Evolutionary conservation across 2,329 filamentous ascomycete species (phyloP).

Genomic region (Fusarium clavum): DNA sequence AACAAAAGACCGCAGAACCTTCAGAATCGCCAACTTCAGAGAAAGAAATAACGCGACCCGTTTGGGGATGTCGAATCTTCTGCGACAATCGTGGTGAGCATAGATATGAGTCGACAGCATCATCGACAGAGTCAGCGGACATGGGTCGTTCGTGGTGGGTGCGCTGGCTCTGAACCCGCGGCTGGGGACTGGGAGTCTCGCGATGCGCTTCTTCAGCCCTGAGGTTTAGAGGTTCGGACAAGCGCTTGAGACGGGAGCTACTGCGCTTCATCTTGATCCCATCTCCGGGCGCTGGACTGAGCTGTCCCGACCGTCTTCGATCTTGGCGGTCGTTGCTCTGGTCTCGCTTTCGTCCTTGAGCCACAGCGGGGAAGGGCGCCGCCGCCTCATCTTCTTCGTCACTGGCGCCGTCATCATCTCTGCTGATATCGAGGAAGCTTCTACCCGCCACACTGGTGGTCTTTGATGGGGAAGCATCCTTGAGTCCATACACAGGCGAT

Average conservation of each 20-base stretch:
- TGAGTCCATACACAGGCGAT: conserved; percentile 38
- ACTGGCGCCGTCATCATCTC: conserved; percentile 49
- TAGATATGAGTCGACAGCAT: conserved; percentile 87
- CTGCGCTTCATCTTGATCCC: conserved; percentile 63
- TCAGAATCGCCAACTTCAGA: conserved; percentile 95
- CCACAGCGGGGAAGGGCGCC: conserved; percentile 78
- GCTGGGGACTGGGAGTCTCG: conserved; percentile 45
- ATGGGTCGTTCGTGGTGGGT: conserved; percentile 77
- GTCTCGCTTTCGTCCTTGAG: conserved; percentile 67
- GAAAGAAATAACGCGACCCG: conserved; percentile 89
- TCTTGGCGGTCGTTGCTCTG: conserved; percentile 60
- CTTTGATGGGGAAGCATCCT: conserved; percentile 39
- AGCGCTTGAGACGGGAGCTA: conserved; percentile 68
- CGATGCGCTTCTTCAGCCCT: conserved; percentile 53
- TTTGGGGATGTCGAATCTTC: conserved; percentile 86
- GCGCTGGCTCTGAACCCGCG: conserved; percentile 49
- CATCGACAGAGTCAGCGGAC: conserved; percentile 88
- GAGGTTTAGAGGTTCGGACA: conserved; percentile 63
- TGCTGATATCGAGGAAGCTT: conserved; percentile 44
- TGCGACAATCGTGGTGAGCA: conserved; percentile 86
- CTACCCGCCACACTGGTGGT: conserved; percentile 35
- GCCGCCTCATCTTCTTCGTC: conserved; percentile 65
- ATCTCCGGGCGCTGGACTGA: conserved; percentile 61
- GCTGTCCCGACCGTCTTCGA: conserved; percentile 61
- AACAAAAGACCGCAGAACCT: conserved; percentile 93